phyloP scores from a whole-genome alignment of 176 grass and related monocot genomes.

The Zea luxurians region DNA sequence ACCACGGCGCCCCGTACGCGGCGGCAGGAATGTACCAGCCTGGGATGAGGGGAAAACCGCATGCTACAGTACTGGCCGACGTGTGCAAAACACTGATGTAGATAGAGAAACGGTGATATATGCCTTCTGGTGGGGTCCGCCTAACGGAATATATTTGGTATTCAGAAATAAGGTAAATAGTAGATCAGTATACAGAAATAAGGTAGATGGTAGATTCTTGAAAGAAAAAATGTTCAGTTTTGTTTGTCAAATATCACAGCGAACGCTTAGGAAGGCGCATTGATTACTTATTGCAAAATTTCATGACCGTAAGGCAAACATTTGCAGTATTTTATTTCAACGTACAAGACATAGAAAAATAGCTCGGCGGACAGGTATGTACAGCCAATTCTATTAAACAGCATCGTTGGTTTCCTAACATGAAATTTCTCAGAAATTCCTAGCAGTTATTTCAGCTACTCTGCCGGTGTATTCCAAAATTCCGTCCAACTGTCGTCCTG shows the following conservation, averaged over 20 bases:
- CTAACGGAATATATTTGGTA: no score
- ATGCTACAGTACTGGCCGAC: no score
- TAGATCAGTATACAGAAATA: no score
- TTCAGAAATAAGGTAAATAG: no score
- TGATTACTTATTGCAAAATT: constrained; percentile 25
- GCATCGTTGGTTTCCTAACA: constrained; percentile 1
- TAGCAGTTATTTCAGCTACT: background rate
- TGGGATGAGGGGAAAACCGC: no score
- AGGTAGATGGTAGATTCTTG: no score
- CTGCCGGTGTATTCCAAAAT: background rate
- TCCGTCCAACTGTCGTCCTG: background rate
- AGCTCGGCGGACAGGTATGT: constrained; percentile 17
- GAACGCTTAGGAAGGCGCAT: background rate
- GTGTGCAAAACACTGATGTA: no score
- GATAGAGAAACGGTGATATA: no score
- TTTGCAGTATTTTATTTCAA: constrained; percentile 39
- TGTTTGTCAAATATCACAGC: background rate
- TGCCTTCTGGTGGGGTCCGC: no score
- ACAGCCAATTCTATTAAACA: constrained; percentile 16
- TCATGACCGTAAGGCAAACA: background rate
- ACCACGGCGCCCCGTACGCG: no score
- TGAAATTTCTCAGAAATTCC: background rate
- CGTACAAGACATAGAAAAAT: background rate
- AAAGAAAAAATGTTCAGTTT: background rate
- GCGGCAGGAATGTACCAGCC: no score